Percentiles rank a stretch among this genome's conserved stretches.
These are phyloP conservation scores for Alternaria burnsii DNA, from an alignment of 2,329 filamentous ascomycete genomes.

Conservation along the genomic window DNA sequence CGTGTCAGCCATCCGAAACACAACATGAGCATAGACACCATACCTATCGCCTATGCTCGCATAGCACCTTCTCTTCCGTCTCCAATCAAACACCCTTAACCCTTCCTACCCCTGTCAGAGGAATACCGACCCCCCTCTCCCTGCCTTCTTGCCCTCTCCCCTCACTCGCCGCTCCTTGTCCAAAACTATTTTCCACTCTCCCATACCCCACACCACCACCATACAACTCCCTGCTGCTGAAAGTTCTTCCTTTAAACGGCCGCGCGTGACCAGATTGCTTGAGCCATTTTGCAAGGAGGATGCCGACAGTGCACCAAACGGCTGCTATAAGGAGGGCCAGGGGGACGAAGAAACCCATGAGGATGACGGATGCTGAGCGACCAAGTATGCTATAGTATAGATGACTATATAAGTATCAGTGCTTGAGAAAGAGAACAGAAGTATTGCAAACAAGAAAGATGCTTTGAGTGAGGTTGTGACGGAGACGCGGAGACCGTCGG, in stretches of 20 bases:
- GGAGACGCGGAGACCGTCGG: not conserved
- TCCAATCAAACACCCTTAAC: slow-evolving; percentile 22
- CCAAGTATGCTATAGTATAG: not conserved
- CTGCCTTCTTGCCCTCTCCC: slow-evolving; percentile 3
- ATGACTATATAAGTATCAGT: not conserved
- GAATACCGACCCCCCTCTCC: slow-evolving; percentile 16
- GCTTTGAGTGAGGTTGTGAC: not conserved
- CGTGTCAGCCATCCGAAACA: not conserved
- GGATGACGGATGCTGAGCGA: not conserved
- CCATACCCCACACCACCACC: slow-evolving; percentile 24
- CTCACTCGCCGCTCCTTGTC: not conserved
- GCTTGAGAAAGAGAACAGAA: not conserved
- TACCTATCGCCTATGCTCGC: not conserved
- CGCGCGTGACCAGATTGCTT: slow-evolving; percentile 27
- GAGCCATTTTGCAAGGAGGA: slow-evolving; percentile 28
- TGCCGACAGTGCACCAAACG: slow-evolving; percentile 27
- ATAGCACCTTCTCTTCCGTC: not conserved
- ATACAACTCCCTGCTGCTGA: slow-evolving; percentile 13
- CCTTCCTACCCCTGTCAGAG: slow-evolving; percentile 24
- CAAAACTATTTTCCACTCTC: not conserved
- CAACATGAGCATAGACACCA: not conserved
- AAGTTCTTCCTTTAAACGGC: slow-evolving; percentile 21
- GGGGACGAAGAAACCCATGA: slow-evolving; percentile 19
- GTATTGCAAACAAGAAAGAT: no score
- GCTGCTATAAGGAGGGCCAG: slow-evolving; percentile 28